Base-by-base conservation (phyloP, 257 asterid species). In the Penstemon barbatus region DNA sequence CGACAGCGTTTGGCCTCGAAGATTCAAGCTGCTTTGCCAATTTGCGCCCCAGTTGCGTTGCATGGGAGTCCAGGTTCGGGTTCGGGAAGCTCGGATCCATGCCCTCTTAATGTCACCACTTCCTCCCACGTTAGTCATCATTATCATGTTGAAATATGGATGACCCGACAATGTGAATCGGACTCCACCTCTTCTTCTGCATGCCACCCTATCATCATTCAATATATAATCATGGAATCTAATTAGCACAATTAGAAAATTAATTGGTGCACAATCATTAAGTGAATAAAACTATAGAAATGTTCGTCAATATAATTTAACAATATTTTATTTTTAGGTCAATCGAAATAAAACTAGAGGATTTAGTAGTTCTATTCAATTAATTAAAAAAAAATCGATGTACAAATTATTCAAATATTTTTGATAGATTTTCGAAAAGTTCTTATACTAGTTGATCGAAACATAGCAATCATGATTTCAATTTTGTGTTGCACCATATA, bases 41-140 rank as follows among this genome's bases (percentile, higher is more conserved):
- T 89, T 81, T 11, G 87, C 92, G 15, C 96, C 96, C 96, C 95
- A 89, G 43, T 86, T 86, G 50, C 92, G 69, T 41, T 56, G 70
- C 89, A 87, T 78, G 3, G 86, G 71, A 5, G 61, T 56, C 96
- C 96, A 89, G 0, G 19, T 66, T 74, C 72, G 64, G 46, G 80
- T 67, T 41, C 74, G 74, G 63, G 96, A 83, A 7, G 81, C 89
- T 63, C 91, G 84, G 3, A 85, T 74, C 86, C 82, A 85, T 3
- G 74, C 87, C 12, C 43, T 78, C 70, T 66, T 79, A 9, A 86
- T 73, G 57, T 86, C 94, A 0, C 92, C 96, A 57, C 87, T 75
- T 19, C 92, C 90, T 0, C 92, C 96, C 6, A 89, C 92, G 77
- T 89, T 87, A 0, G 87, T 55, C 36, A 89, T 83, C 87, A 87